These are phyloP conservation scores for Xerocomus minutiporus DNA, from an alignment of 1,284 basidiomycete species.

Conservation along the genomic window DNA sequence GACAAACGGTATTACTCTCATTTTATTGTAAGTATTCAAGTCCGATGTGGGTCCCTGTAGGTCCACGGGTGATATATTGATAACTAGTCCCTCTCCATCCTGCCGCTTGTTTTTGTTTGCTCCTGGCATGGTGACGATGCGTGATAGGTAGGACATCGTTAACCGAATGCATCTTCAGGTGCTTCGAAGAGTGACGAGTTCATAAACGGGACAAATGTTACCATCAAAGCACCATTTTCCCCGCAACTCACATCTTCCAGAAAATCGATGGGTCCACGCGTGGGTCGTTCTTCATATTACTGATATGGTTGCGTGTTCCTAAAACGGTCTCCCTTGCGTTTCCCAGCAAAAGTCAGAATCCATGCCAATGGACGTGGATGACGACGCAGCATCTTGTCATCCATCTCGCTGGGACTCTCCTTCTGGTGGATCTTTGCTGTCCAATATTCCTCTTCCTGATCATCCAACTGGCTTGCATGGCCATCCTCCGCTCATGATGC, in stretches of 20 bases:
- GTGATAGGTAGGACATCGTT: not conserved
- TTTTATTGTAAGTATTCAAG: slow-evolving; percentile 15
- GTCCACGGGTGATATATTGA: slow-evolving; percentile 8
- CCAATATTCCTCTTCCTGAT: not conserved
- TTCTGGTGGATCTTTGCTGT: not conserved
- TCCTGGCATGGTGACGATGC: slow-evolving; percentile 9
- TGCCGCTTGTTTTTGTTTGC: slow-evolving; percentile 19
- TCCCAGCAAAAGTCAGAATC: slow-evolving; percentile 11
- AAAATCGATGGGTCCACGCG: slow-evolving; percentile 15
- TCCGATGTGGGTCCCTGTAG: slow-evolving; percentile 25
- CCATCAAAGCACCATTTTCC: not conserved
- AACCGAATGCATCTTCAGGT: slow-evolving; percentile 1
- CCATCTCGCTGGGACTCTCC: slow-evolving; percentile 1
- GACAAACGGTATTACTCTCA: not conserved
- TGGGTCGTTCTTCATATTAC: slow-evolving; percentile 11
- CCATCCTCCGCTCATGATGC: not conserved
- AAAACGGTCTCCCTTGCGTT: not conserved
- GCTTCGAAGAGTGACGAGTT: not conserved
- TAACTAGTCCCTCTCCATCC: not conserved
- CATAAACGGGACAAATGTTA: slow-evolving; percentile 17
- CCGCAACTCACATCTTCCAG: not conserved
- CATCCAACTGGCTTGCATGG: not conserved
- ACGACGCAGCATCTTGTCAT: not conserved
- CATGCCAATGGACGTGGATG: slow-evolving; percentile 12
- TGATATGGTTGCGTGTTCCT: not conserved